Evolutionary conservation across 2,329 filamentous ascomycete species (phyloP), one percentile per base, ranked within the genome.

Genomic region (Zalaria sp.): DNA sequence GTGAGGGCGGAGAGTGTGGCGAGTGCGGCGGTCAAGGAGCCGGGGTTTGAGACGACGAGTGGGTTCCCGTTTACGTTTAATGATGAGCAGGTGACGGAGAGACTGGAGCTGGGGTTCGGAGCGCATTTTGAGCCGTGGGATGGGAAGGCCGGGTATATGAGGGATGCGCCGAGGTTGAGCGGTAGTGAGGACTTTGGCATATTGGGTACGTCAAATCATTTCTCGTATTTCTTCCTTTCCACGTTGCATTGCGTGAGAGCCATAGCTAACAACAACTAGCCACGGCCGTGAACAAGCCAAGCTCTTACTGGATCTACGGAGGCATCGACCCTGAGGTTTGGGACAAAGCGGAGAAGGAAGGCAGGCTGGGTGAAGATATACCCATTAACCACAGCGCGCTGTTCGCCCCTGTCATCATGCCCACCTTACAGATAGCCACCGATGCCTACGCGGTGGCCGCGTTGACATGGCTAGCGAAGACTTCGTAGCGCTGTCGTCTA

Each of bases 111-210:
- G 3, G 55, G 59, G 0, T 77, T 76, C 47, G 45, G 48, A 0
- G 46, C 54, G 1, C 67, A 72, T 43, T 77, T 77, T 46, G 51
- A 56, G 2, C 18, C 18, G 18, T 18, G 18, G 18, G 35, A 27
- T 2, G 52, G 59, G 1, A 47, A 51, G 0, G 49, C 49, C 5
- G 52, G 46, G 1, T 66, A 65, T 32, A 55, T 64, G 7, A 46
- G 58, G 0, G 54, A 69, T 8, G 60, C 62, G 10, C 53, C 63
- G n/a, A 58, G 62, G 0, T 48, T 69, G 0, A 56, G 61, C 3
- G 69, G 65, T 0, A 72, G 66, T 35, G 77, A 81, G 49, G 77
- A 81, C 46, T 78, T 80, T 46, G 63, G 67, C 0, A 69, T 69
- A 26, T 51, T 81, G 37, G 76, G 66, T 0, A 72, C 37, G 42